Percentiles rank a stretch among this genome's conserved stretches.
Conservation (phyloP, 108 stramenopile species). For the Thalassiosira profunda region DNA sequence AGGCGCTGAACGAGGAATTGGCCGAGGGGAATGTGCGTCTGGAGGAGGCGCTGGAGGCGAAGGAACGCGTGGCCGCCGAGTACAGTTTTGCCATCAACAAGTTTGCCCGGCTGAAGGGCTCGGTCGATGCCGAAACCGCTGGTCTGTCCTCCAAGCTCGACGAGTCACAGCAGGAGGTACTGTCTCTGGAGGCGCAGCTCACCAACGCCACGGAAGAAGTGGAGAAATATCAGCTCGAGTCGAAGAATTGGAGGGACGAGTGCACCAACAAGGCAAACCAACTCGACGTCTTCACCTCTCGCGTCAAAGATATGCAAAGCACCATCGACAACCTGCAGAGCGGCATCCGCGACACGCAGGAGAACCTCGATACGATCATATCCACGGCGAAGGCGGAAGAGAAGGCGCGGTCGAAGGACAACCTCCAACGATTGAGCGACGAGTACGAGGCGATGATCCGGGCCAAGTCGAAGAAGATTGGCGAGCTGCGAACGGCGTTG, state of each 20-base stretch:
- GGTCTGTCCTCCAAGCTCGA: not conserved
- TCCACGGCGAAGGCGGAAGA: slow-evolving; percentile 19
- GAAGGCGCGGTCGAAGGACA: slow-evolving; percentile 15
- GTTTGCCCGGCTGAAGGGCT: slow-evolving; percentile 15
- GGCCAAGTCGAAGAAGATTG: slow-evolving; percentile 31
- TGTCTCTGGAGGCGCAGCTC: not conserved
- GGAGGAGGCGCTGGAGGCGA: slow-evolving; percentile 17
- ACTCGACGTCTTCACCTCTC: slow-evolving; percentile 10
- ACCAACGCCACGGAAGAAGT: not conserved
- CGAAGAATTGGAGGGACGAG: slow-evolving; percentile 17
- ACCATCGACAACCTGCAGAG: slow-evolving; percentile 12
- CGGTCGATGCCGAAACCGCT: not conserved
- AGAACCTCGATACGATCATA: slow-evolving; percentile 8
- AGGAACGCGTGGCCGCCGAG: slow-evolving; percentile 33
- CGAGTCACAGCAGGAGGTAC: not conserved
- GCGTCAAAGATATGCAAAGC: slow-evolving; percentile 14
- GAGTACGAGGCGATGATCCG: slow-evolving; percentile 32
- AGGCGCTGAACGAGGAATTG: slow-evolving; percentile 16
- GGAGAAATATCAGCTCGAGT: slow-evolving; percentile 15
- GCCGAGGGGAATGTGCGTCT: not conserved
- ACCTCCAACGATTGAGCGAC: slow-evolving; percentile 25
- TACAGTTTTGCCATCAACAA: slow-evolving; percentile 23
- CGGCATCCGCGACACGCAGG: not conserved
- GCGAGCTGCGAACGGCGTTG: slow-evolving; percentile 22
- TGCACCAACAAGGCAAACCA: slow-evolving; percentile 19